Base-by-base conservation (phyloP, 495 filamentous ascomycete genomes). In the Bathelium albidoporum region DNA sequence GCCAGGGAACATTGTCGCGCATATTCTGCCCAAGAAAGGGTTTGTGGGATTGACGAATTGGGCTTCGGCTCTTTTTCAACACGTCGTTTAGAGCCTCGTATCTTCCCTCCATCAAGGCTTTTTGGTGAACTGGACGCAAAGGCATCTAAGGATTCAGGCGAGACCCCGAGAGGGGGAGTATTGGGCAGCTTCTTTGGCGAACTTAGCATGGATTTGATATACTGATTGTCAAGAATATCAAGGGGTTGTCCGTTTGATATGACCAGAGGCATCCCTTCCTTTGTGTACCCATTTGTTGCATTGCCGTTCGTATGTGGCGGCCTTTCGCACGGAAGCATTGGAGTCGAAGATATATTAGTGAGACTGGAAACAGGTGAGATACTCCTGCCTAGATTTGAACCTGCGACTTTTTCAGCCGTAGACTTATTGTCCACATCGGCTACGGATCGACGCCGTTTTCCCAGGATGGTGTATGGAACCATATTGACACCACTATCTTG, bases 1-100 rank as follows among this genome's bases (percentile, higher is more conserved):
- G 93, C 92, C 59, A 85, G 79, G 61, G 94, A 87, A 68, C 90
- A 92, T 75, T 97, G 91, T 66, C 87, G 84, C 22, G 89, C 91
- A 74, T 95, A 94, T 49, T 92, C 86, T 31, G 80, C 76, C 39
- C 85, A 79, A 18, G 87, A 76, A 32, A 96, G 66, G 65, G 87
- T 83, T 61, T 86, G 78, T 24, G 93, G 91, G 66, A 96, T 91
- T 9, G 92, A 94, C 11, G 71, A 69, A 29, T 29, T 26, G 20
- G 49, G 49, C 24, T 29, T 55, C 24, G 49, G 49, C 9, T 4
- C 20, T 20, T 55, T 55, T 55, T 26, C 24, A 29, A 29, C 16
- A 1, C 16, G 20, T 55, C 49, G 49, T 55, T 26, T 26, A 9
- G 24, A 55, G 7, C 49, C 49, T 55, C 24, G 26, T 11, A 10